phyloP scores from a whole-genome alignment of 2,329 filamentous ascomycete genomes.

The Sporothrix pseudoabietina region DNA sequence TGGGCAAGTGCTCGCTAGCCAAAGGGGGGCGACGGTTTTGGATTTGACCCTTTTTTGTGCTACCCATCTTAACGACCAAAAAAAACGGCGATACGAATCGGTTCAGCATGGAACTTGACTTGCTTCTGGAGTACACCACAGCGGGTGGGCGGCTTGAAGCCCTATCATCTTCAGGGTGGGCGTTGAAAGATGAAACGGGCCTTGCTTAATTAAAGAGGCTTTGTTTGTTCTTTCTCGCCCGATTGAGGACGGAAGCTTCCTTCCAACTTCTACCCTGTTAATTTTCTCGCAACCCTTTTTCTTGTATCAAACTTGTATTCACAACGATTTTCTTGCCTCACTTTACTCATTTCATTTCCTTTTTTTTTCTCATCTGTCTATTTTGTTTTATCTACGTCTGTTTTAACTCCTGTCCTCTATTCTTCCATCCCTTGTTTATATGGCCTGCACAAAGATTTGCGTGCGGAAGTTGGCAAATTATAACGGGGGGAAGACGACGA shows the following conservation, averaged over 20 bases:
- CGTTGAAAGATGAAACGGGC: not conserved
- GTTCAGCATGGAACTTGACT: constrained; percentile 25
- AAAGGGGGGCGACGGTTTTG: not conserved
- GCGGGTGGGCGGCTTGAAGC: constrained; percentile 26
- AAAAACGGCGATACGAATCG: constrained; percentile 28
- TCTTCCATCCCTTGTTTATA: constrained; percentile 22
- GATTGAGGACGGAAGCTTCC: not conserved
- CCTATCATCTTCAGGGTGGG: not conserved
- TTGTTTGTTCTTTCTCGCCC: not conserved
- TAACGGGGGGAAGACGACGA: not conserved
- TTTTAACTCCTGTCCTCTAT: not conserved
- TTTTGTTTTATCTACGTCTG: not conserved
- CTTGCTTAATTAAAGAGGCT: not conserved
- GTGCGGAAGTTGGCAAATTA: not conserved
- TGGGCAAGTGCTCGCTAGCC: constrained; percentile 27
- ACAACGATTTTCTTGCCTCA: constrained; percentile 15
- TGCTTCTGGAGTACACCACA: constrained; percentile 7
- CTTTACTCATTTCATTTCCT: constrained; percentile 2
- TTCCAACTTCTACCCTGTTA: constrained; percentile 17
- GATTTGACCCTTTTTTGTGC: not conserved
- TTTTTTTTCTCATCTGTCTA: constrained; percentile 3
- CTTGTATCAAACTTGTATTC: constrained; percentile 21
- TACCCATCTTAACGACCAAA: constrained; percentile 20
- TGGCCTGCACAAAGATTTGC: constrained; percentile 14
- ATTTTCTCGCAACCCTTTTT: constrained; percentile 26